Base-by-base conservation (phyloP, 192 early-diverging fungal species). In the Obelidium mucronatum region DNA sequence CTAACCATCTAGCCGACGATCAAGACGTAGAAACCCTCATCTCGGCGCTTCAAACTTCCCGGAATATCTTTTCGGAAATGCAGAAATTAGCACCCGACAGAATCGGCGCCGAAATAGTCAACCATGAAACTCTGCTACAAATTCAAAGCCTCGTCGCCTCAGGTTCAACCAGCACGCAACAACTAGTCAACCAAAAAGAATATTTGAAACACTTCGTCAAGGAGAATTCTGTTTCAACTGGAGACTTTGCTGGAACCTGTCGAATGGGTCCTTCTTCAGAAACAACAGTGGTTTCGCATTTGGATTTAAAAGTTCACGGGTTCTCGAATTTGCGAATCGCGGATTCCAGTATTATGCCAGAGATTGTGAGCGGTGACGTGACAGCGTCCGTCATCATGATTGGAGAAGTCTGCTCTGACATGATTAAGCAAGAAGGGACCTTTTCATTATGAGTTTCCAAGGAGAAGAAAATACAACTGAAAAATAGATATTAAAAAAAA, bases 301-400 rank as follows among this genome's bases (percentile, higher is more conserved):
- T 54, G 34, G 63, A 76, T 53, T 37, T 78, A 22, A 78, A 66
- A 55, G 77, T 78, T n/a, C n/a, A 37, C 22, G 77, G 77, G 33
- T 48, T 78, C 33, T 24, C 22, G 56, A 64, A 67, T 28, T 53
- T 78, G 59, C 15, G 77, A 31, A 56, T 78, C 19, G 77, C 77
- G 19, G 77, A 78, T 52, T 52, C 74, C 15, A 26, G 26, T 44
- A 40, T 78, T 17, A 78, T 78, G 77, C 77, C 77, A 13, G 55
- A 58, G 24, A 61, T 78, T 39, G 59, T 63, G 2, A 59, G 68
- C 36, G 77, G 73, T 0, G 76, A 78, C 72, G 77, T 73, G 39
- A 78, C 78, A 44, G 77, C 77, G 19, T 34, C 77, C 5, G 6
- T 8, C 40, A 61, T 78, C 3, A 48, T 78, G 36, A 64, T 78